These are phyloP conservation scores for Talaromyces sp. DNA, from an alignment of 2,329 filamentous ascomycete species.

Conservation along the genomic window DNA sequence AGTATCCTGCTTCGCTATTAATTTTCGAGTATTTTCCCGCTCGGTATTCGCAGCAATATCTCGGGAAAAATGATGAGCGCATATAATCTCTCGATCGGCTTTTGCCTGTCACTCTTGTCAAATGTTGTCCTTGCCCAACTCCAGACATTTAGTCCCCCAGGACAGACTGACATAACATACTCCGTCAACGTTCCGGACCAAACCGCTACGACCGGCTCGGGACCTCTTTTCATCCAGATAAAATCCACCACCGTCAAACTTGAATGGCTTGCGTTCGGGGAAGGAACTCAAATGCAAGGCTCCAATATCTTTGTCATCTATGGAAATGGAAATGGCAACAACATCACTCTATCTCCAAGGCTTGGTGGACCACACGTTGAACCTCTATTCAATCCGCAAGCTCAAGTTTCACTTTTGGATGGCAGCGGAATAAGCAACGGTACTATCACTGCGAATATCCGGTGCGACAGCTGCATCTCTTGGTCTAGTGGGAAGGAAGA, in stretches of 20 bases:
- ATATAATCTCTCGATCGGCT: not conserved
- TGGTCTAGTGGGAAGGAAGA: constrained; percentile 23
- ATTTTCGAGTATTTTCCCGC: not conserved
- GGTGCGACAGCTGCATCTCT: constrained; percentile 31
- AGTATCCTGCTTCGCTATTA: not conserved
- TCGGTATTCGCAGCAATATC: not conserved
- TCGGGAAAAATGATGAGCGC: not conserved
- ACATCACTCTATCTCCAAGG: constrained; percentile 61
- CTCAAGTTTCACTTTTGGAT: constrained; percentile 52
- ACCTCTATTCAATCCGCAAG: constrained; percentile 48
- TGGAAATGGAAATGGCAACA: constrained; percentile 50
- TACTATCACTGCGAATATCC: constrained; percentile 60
- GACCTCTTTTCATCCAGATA: constrained; percentile 62
- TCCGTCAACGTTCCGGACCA: constrained; percentile 54
- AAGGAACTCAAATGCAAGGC: constrained; percentile 54
- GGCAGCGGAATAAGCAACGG: constrained; percentile 56
- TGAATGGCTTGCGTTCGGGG: constrained; percentile 58
- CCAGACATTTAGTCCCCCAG: constrained; percentile 19
- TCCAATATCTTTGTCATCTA: constrained; percentile 64
- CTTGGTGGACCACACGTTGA: constrained; percentile 46
- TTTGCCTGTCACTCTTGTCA: not conserved
- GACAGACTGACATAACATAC: constrained; percentile 36
- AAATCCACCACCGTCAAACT: constrained; percentile 36
- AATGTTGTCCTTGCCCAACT: constrained; percentile 15
- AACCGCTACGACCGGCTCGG: constrained; percentile 48